Conservation (phyloP, 345 rosid genomes). For the Eucalyptus sp. region DNA sequence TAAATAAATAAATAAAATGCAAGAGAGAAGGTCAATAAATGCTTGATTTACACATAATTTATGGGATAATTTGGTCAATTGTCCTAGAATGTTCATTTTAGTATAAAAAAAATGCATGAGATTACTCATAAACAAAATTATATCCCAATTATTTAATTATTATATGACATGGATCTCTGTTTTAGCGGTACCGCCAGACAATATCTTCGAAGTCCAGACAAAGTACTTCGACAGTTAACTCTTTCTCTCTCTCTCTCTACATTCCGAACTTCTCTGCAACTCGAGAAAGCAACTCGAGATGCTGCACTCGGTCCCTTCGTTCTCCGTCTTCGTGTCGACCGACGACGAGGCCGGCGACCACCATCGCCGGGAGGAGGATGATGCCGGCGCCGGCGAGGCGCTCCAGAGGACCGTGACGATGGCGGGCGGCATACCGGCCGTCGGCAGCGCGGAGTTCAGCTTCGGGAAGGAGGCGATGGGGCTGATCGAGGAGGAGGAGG, state of each 20-base stretch:
- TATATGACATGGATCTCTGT: background rate
- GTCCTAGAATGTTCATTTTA: background rate
- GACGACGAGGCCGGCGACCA: conserved; percentile 3
- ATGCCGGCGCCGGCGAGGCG: background rate
- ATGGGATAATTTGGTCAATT: background rate
- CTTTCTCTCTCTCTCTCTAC: background rate
- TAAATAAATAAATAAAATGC: too few species aligned
- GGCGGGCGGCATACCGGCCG: conserved; percentile 22
- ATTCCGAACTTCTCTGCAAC: background rate
- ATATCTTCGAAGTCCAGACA: background rate
- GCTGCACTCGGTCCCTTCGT: conserved; percentile 47
- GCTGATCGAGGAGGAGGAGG: conserved; percentile 28
- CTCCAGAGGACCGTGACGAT: conserved; percentile 32
- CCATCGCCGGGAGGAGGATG: background rate
- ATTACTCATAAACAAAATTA: background rate
- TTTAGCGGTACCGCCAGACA: background rate
- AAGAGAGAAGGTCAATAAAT: background rate
- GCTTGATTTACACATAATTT: background rate
- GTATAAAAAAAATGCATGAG: background rate
- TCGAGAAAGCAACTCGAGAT: background rate
- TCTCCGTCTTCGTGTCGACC: conserved; percentile 20
- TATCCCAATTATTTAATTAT: background rate
- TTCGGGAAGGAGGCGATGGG: conserved; percentile 26
- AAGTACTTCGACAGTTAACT: background rate
- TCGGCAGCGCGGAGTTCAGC: conserved; percentile 30